Percentiles rank a stretch among this genome's conserved stretches.
Conservation (phyloP, 805 yeast species). For the Schwanniomyces vanrijiae region DNA sequence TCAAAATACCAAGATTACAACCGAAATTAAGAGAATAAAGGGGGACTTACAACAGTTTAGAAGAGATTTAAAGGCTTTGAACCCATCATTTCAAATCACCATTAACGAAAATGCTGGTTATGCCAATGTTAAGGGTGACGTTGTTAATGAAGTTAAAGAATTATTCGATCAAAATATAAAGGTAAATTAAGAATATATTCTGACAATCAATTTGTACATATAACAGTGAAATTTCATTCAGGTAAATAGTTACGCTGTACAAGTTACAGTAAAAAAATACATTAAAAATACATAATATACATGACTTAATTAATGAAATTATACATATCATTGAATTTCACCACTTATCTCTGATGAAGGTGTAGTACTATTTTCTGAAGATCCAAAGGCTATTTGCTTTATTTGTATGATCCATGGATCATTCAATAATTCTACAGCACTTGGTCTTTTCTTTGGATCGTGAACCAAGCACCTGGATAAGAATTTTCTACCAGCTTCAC, state of each 20-base stretch:
- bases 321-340: constrained; percentile 1
- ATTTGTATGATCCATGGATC: constrained; percentile 89
- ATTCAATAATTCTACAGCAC: constrained; percentile 79
- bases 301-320: not conserved
- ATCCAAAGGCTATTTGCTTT: constrained; percentile 64
- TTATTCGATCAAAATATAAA: constrained; percentile 20
- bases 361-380: constrained; percentile 29
- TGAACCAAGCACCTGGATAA: constrained; percentile 75
- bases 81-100: constrained; percentile 47
- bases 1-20: constrained; percentile 63
- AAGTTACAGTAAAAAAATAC: not conserved
- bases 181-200: not conserved
- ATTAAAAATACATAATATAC: not conserved
- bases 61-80: constrained; percentile 55
- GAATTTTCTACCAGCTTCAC: constrained; percentile 70
- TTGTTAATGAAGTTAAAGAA: constrained; percentile 27
- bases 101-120: constrained; percentile 35
- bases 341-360: constrained; percentile 34
- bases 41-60: constrained; percentile 71
- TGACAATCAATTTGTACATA: constrained; percentile 1
- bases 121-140: constrained; percentile 42
- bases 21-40: constrained; percentile 69
- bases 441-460: constrained; percentile 76
- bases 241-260: not conserved
- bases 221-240: not conserved